These are phyloP conservation scores for Recurvomyces mirabilis DNA, from an alignment of 495 filamentous ascomycete genomes.

Conservation along the genomic window DNA sequence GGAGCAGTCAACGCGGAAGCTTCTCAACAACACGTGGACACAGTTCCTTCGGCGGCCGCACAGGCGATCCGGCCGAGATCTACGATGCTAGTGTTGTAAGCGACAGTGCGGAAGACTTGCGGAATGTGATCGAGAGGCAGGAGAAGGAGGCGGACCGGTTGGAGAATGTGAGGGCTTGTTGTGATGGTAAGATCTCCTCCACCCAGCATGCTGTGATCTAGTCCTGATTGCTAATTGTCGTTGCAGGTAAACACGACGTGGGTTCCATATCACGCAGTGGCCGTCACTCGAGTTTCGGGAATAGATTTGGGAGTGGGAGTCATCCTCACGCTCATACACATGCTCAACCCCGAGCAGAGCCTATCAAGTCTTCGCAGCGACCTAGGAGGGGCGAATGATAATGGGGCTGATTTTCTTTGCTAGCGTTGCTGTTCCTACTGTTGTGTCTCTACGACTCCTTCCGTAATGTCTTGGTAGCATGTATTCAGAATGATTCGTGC, in stretches of 20 bases:
- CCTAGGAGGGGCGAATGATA: constrained; percentile 14
- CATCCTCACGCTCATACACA: constrained; percentile 11
- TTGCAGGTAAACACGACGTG: constrained; percentile 24
- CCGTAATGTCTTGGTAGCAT: too few relatives aligned
- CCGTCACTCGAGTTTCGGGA: neutral
- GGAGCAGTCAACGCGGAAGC: constrained; percentile 8
- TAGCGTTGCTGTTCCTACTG: too few relatives aligned
- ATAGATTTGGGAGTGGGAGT: constrained; percentile 1
- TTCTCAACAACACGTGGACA: constrained; percentile 1
- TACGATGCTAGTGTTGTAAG: constrained; percentile 60
- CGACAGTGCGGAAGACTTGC: constrained; percentile 70
- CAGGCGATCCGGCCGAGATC: constrained; percentile 27
- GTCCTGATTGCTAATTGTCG: constrained; percentile 2
- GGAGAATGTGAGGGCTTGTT: constrained; percentile 94
- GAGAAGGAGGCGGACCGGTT: constrained; percentile 64
- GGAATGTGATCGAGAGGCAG: constrained; percentile 60
- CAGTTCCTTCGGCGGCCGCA: neutral
- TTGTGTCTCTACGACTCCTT: too few relatives aligned
- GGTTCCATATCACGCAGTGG: constrained; percentile 15
- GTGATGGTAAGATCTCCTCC: constrained; percentile 62
- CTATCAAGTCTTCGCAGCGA: constrained; percentile 5
- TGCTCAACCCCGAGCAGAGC: constrained; percentile 5
- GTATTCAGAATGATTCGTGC: too few relatives aligned
- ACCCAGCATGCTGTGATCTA: neutral
- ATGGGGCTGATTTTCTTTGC: too few relatives aligned